phyloP scores from a whole-genome alignment of 192 early-diverging fungal species.

The Spizellomyces punctatus region DNA sequence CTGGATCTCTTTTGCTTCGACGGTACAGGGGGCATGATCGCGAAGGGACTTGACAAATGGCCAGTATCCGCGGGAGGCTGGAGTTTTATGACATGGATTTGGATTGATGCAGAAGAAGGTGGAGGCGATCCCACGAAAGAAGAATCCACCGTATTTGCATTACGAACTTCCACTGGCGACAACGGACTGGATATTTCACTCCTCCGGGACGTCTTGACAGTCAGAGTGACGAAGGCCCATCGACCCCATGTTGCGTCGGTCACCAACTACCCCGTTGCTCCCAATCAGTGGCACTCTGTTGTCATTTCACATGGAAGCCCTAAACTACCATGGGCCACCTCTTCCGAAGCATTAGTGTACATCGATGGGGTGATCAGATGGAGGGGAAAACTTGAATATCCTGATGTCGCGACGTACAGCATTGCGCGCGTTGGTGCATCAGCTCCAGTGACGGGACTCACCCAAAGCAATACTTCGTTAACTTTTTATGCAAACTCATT shows the following conservation, averaged over 20 bases:
- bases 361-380: constrained; percentile 32
- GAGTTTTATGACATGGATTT: constrained; percentile 42
- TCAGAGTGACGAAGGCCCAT: constrained; percentile 4
- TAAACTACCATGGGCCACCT: constrained; percentile 38
- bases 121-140: not conserved
- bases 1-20: constrained; percentile 50
- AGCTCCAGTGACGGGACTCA: not conserved
- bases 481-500: constrained; percentile 21
- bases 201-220: constrained; percentile 1
- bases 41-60: constrained; percentile 36
- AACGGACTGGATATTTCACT: constrained; percentile 33
- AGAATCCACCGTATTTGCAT: not conserved
- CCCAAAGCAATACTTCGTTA: not conserved
- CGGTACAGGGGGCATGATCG: constrained; percentile 36
- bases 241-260: not conserved
- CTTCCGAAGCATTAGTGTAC: constrained; percentile 29
- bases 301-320: constrained; percentile 36
- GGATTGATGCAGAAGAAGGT: constrained; percentile 24
- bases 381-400: constrained; percentile 41
- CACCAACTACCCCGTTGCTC: not conserved
- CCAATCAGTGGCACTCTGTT: constrained; percentile 42
- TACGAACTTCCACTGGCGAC: constrained; percentile 15
- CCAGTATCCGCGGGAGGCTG: constrained; percentile 35
- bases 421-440: constrained; percentile 32
- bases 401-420: constrained; percentile 27